Percentiles rank a stretch among this genome's conserved stretches.
Evolutionary conservation across 495 filamentous ascomycete species (phyloP).

Genomic region (Penicillium robsamsonii): DNA sequence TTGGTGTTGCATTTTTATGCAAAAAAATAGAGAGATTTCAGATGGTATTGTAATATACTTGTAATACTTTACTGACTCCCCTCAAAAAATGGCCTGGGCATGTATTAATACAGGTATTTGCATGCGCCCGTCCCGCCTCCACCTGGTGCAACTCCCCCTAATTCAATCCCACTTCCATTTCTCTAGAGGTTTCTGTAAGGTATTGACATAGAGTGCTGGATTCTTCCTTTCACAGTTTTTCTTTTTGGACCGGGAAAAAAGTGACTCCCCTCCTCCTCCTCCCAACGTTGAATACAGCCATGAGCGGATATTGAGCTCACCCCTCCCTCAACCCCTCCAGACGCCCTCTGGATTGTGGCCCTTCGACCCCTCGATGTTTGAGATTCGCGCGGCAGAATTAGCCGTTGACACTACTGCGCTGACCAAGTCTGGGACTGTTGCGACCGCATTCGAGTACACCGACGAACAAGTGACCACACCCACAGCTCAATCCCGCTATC

Average conservation of each 20-base stretch:
- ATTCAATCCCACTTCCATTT: constrained; percentile 10
- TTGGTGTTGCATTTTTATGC: background rate
- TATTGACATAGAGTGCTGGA: background rate
- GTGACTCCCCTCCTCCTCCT: constrained; percentile 24
- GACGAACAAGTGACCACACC: constrained; percentile 42
- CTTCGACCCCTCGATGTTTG: constrained; percentile 33
- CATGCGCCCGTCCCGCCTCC: constrained; percentile 6
- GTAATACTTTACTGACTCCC: background rate
- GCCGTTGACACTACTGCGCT: constrained; percentile 35
- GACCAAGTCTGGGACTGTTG: constrained; percentile 38
- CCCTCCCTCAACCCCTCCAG: constrained; percentile 4
- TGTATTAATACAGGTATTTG: constrained; percentile 5
- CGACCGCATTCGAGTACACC: constrained; percentile 48
- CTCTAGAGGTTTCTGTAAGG: background rate
- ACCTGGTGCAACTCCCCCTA: constrained; percentile 8
- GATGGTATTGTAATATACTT: background rate
- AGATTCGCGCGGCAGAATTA: constrained; percentile 36
- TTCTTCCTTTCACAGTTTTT: background rate
- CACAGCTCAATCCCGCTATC: constrained; percentile 32
- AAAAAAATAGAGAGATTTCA: background rate
- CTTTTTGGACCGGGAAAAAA: constrained; percentile 14
- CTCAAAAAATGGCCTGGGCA: background rate
- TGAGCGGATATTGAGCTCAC: constrained; percentile 26
- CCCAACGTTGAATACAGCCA: constrained; percentile 20
- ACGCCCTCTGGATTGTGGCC: constrained; percentile 9